Evolutionary conservation across 768 basidiomycete genomes (phyloP).

Genomic region (Boletus subcaerulescens): DNA sequence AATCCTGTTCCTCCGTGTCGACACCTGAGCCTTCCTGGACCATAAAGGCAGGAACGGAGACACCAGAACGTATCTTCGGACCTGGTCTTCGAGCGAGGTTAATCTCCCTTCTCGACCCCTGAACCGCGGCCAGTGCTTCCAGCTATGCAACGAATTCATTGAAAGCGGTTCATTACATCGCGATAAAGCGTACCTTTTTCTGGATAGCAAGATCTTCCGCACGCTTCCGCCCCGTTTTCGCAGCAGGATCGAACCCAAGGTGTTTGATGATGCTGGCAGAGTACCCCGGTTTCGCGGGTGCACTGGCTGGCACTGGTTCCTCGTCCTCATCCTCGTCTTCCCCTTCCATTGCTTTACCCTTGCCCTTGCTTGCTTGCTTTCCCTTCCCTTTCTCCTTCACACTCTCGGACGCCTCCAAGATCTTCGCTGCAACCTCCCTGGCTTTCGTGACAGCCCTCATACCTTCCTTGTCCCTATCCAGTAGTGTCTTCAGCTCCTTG

Average conservation of each 20-base stretch:
- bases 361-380: conserved; percentile 17
- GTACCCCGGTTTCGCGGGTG: conserved; percentile 47
- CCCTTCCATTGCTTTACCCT: conserved; percentile 5
- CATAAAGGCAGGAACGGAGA: conserved; percentile 39
- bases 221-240: conserved; percentile 48
- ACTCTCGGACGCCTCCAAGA: conserved; percentile 19
- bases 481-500: conserved; percentile 51
- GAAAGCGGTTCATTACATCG: background rate
- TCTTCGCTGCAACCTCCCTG: conserved; percentile 43
- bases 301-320: conserved; percentile 15
- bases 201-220: conserved; percentile 40
- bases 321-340: conserved; percentile 12
- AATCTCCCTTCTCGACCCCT: conserved; percentile 49
- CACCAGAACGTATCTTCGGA: conserved; percentile 60
- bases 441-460: conserved; percentile 62
- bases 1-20: conserved; percentile 3
- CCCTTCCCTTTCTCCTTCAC: conserved; percentile 17
- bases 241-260: conserved; percentile 77
- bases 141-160: conserved; percentile 38
- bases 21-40: background rate
- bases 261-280: conserved; percentile 64
- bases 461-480: conserved; percentile 65
- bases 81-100: conserved; percentile 64
- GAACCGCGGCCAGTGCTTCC: conserved; percentile 51
- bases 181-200: conserved; percentile 50